These are phyloP conservation scores for Trichoderma hamatum DNA, from an alignment of 2,329 filamentous ascomycete genomes.

Conservation along the genomic window DNA sequence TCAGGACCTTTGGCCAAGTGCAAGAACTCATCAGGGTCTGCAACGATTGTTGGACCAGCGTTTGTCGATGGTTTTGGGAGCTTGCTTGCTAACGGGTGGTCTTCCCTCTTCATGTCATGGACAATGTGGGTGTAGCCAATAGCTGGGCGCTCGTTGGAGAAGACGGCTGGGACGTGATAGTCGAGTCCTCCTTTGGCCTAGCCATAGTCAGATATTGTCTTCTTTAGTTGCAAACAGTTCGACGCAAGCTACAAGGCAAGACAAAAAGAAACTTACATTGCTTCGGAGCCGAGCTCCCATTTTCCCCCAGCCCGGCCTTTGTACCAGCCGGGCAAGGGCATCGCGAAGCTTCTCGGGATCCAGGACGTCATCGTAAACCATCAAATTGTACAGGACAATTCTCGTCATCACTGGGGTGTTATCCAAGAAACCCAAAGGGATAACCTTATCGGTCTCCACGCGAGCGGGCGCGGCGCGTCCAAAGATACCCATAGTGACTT, in stretches of 20 bases:
- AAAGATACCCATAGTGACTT: not conserved
- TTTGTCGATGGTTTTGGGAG: not conserved
- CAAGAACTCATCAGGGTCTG: not conserved
- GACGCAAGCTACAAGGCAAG: not conserved
- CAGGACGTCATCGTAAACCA: not conserved
- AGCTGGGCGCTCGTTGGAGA: not conserved
- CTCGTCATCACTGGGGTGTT: not conserved
- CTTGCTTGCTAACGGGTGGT: not conserved
- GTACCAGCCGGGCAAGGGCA: not conserved
- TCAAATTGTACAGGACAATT: not conserved
- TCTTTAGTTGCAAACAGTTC: not conserved
- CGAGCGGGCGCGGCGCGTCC: not conserved
- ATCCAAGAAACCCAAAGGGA: not conserved
- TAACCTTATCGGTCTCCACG: not conserved
- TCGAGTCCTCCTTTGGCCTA: not conserved
- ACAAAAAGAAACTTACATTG: not conserved
- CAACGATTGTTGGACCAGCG: not conserved
- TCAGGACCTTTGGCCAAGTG: not conserved
- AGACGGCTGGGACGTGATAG: not conserved
- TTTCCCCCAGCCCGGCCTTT: not conserved
- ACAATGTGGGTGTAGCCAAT: not conserved
- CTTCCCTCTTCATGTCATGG: not conserved
- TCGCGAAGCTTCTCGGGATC: not conserved
- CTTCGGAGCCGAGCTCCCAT: not conserved
- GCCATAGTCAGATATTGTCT: not conserved